These are phyloP conservation scores for Eutypella sp. DNA, from an alignment of 2,329 filamentous ascomycete genomes.

Conservation along the genomic window DNA sequence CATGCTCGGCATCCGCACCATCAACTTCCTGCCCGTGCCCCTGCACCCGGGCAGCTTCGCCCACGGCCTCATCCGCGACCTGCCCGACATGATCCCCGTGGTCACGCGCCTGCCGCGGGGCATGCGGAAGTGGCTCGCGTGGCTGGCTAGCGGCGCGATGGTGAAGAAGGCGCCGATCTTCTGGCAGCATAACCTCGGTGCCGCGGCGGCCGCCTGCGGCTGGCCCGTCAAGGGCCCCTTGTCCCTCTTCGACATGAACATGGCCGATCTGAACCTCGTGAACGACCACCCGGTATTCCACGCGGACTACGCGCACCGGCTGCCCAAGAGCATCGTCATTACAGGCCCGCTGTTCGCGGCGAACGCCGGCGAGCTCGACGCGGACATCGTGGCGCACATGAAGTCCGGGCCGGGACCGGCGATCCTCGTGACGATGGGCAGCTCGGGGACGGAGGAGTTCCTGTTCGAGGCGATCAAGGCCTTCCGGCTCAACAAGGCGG, in stretches of 20 bases:
- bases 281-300: background rate
- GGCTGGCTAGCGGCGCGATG: background rate
- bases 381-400: background rate
- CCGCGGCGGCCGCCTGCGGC: background rate
- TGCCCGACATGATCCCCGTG: background rate
- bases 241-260: background rate
- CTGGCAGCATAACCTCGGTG: background rate
- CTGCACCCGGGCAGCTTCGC: background rate
- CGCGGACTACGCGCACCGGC: background rate
- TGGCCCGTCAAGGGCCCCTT: background rate
- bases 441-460: constrained; percentile 6
- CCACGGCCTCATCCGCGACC: background rate
- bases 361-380: background rate
- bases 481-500: background rate
- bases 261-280: background rate
- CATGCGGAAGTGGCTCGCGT: background rate
- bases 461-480: constrained; percentile 9
- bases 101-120: background rate
- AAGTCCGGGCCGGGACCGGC: background rate
- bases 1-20: background rate
- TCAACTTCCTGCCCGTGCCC: background rate
- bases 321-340: background rate
- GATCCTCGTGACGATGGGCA: constrained; percentile 1
- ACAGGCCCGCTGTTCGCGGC: background rate
- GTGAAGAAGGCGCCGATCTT: background rate